Conservation (phyloP, 768 basidiomycete genomes). For the Tulasnella sp. region DNA sequence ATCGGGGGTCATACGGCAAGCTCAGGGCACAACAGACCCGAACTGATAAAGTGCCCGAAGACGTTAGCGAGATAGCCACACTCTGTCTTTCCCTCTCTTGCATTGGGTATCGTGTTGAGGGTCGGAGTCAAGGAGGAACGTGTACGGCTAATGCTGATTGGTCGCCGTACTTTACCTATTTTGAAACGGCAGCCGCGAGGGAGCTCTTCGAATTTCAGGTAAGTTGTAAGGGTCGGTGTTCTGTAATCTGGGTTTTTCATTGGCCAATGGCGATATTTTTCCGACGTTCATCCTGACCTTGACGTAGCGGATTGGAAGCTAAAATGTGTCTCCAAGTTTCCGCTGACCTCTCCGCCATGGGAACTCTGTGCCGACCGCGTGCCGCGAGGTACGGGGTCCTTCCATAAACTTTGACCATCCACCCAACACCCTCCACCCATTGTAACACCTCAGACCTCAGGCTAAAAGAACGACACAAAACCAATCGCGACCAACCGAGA, state of each 20-base stretch:
- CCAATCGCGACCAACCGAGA: too few relatives aligned
- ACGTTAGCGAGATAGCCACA: conserved; percentile 1
- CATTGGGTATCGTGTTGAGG: not conserved
- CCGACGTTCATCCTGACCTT: conserved; percentile 19
- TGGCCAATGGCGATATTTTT: conserved; percentile 8
- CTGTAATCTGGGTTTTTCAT: not conserved
- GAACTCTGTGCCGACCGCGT: not conserved
- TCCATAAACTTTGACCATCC: not conserved
- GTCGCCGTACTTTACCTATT: conserved; percentile 48
- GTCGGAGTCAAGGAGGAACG: conserved; percentile 7
- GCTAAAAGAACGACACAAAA: too few relatives aligned
- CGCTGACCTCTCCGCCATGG: not conserved
- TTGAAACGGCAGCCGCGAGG: conserved; percentile 78
- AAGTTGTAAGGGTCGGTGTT: conserved; percentile 7
- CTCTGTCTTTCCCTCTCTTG: not conserved
- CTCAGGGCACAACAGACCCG: not conserved
- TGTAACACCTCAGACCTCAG: not conserved
- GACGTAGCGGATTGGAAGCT: too few relatives aligned
- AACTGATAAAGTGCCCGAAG: not conserved
- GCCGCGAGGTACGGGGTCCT: not conserved
- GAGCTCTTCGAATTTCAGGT: conserved; percentile 97
- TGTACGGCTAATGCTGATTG: not conserved
- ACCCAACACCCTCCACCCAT: not conserved
- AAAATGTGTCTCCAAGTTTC: too few relatives aligned
- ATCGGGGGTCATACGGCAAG: conserved; percentile 2